phyloP scores from a whole-genome alignment of 805 yeast species.

The Pichia exigua region DNA sequence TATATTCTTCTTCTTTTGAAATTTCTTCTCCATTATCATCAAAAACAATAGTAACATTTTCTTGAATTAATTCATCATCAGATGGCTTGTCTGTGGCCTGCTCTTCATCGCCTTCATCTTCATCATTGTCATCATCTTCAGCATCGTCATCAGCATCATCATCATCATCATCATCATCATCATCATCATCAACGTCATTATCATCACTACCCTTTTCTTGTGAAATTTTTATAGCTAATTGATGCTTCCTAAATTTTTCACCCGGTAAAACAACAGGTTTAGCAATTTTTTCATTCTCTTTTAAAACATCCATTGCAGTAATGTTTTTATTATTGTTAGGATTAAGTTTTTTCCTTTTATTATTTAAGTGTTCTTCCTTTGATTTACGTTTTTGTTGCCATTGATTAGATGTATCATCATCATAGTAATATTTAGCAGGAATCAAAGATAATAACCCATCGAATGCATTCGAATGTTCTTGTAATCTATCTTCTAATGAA shows the following conservation, averaged over 20 bases:
- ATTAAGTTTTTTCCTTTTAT: conserved; percentile 66
- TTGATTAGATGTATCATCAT: conserved; percentile 81
- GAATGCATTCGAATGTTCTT: conserved; percentile 73
- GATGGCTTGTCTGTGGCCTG: conserved; percentile 3
- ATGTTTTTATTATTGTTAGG: conserved; percentile 46
- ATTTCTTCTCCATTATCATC: conserved; percentile 66
- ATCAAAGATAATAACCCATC: conserved; percentile 84
- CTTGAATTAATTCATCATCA: conserved; percentile 11
- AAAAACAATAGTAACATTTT: conserved; percentile 37
- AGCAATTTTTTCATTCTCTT: conserved; percentile 47
- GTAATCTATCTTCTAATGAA: conserved; percentile 55
- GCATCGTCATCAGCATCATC: conserved; percentile 26
- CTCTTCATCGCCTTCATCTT: not conserved
- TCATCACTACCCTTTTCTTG: conserved; percentile 21
- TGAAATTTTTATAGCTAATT: not conserved
- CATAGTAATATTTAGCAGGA: conserved; percentile 91
- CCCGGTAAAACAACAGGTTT: conserved; percentile 36
- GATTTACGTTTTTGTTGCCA: conserved; percentile 81
- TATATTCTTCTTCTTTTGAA: conserved; percentile 9
- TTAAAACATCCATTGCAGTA: conserved; percentile 54
- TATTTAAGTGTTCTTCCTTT: conserved; percentile 52
- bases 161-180: conserved; percentile 8
- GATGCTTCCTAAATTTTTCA: conserved; percentile 11
- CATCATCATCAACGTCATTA: conserved; percentile 8
- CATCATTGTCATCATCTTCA: conserved; percentile 9